phyloP scores from a whole-genome alignment of 2,329 filamentous ascomycete genomes.

The Sporothrix curviconia region DNA sequence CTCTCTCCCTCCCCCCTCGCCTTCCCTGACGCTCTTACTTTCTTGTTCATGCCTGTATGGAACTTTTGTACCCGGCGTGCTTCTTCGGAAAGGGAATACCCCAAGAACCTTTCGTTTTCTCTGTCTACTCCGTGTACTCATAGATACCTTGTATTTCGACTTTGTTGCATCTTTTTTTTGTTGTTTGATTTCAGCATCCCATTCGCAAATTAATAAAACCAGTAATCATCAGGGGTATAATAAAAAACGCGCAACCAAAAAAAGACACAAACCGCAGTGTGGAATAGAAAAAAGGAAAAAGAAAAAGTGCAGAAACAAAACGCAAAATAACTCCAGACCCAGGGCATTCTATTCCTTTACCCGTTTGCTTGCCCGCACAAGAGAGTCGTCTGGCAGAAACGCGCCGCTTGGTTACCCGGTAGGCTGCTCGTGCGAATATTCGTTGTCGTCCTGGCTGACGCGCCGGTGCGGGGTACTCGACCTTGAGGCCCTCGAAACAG shows the following conservation, averaged over 20 bases:
- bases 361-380: constrained; percentile 58
- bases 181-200: constrained; percentile 1
- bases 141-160: constrained; percentile 9
- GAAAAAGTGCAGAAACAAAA: background rate
- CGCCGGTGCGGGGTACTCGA: constrained; percentile 83
- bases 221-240: background rate
- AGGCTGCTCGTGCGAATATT: constrained; percentile 86
- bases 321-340: background rate
- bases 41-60: background rate
- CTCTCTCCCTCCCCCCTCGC: background rate
- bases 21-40: background rate
- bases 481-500: constrained; percentile 84
- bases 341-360: constrained; percentile 43
- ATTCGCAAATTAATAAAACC: background rate
- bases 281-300: background rate
- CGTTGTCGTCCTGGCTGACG: constrained; percentile 91
- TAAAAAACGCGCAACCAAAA: background rate
- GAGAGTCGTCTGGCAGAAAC: constrained; percentile 72
- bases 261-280: too few relatives aligned
- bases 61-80: background rate
- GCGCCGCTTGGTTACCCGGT: constrained; percentile 83
- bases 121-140: constrained; percentile 8
- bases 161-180: constrained; percentile 3
- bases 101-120: background rate
- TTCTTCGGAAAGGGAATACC: constrained; percentile 7